A percentile compares a stretch with the other conserved stretches of the same genome.
Evolutionary conservation across 2,329 filamentous ascomycete genomes (phyloP).

Genomic region (Calonectria fujianensis): DNA sequence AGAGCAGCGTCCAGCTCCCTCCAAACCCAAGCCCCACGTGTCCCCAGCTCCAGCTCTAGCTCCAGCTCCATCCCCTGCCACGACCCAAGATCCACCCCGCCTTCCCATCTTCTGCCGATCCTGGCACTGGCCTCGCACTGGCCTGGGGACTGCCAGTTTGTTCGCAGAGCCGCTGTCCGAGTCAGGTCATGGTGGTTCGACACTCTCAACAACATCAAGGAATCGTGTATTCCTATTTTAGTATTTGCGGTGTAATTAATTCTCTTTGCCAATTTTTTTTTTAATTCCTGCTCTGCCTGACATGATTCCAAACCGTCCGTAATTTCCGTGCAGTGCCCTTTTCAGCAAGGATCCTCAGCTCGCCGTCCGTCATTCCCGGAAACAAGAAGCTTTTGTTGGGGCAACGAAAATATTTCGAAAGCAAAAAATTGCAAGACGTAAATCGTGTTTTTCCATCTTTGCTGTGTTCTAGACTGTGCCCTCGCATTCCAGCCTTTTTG

Average conservation of each 20-base stretch:
- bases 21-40: slow-evolving; percentile 7
- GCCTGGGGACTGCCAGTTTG: slow-evolving; percentile 11
- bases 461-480: neutral
- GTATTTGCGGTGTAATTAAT: neutral
- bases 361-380: slow-evolving; percentile 20
- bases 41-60: neutral
- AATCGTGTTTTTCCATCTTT: neutral
- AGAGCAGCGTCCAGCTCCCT: neutral
- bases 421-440: slow-evolving; percentile 4
- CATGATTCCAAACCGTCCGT: slow-evolving; percentile 16
- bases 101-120: slow-evolving; percentile 39
- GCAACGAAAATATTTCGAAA: slow-evolving; percentile 29
- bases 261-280: neutral
- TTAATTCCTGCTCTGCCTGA: slow-evolving; percentile 9
- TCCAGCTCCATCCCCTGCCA: neutral
- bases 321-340: neutral
- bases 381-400: slow-evolving; percentile 33
- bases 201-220: slow-evolving; percentile 37
- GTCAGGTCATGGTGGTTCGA: slow-evolving; percentile 56
- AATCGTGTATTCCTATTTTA: slow-evolving; percentile 3
- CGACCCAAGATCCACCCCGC: slow-evolving; percentile 39
- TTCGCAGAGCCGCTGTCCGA: slow-evolving; percentile 40
- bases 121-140: neutral
- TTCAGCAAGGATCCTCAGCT: slow-evolving; percentile 17
- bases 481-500: neutral